phyloP scores from a whole-genome alignment of 345 rosid species.

The Melastoma malabathricum region DNA sequence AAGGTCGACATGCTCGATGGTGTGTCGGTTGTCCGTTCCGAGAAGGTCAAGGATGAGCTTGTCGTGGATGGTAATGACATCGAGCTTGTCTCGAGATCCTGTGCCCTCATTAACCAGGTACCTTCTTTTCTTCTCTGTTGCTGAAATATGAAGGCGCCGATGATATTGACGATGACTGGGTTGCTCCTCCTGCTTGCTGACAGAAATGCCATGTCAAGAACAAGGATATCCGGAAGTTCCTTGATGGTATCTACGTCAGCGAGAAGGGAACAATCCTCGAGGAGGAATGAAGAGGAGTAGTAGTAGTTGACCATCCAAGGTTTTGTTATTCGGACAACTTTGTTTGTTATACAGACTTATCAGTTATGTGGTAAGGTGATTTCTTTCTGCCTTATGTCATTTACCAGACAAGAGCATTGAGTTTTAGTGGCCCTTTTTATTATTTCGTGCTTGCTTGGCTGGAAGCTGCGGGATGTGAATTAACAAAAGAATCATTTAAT shows the following conservation, averaged over 20 bases:
- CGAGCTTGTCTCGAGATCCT: slow-evolving; percentile 26
- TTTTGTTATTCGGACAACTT: not conserved
- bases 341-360: too few relatives aligned
- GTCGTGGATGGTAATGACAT: slow-evolving; percentile 27
- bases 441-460: too few relatives aligned
- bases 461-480: too few relatives aligned
- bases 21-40: slow-evolving; percentile 17
- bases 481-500: too few relatives aligned
- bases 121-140: not conserved
- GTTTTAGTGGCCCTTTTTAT: too few relatives aligned
- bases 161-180: not conserved
- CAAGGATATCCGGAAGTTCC: slow-evolving; percentile 55
- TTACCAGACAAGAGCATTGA: too few relatives aligned
- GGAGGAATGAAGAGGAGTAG: slow-evolving; percentile 10
- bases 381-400: too few relatives aligned
- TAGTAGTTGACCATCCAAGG: not conserved
- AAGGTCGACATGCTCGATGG: slow-evolving; percentile 31
- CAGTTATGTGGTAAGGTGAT: too few relatives aligned
- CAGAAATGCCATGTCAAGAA: slow-evolving; percentile 61
- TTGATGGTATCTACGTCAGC: slow-evolving; percentile 54
- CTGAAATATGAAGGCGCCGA: too few relatives aligned
- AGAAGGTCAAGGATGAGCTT: slow-evolving; percentile 31
- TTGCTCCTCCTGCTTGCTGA: not conserved
- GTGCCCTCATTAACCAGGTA: slow-evolving; percentile 33
- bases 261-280: slow-evolving; percentile 33